These are phyloP conservation scores for Penicillium sp. DNA, from an alignment of 2,329 filamentous ascomycete genomes.

Conservation along the genomic window DNA sequence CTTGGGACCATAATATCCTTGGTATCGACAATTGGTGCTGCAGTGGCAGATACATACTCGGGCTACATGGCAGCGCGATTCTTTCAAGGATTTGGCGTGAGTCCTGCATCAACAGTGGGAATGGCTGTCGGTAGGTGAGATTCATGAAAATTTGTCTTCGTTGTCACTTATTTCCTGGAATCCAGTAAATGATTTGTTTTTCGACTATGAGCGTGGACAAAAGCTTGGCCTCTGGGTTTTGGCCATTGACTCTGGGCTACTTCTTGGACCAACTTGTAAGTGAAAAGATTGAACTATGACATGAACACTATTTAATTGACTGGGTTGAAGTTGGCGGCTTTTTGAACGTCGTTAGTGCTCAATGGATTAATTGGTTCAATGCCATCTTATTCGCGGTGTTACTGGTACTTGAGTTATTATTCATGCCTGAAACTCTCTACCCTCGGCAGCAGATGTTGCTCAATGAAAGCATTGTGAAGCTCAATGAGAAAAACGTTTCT, in stretches of 20 bases:
- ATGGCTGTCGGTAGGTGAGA: conserved; percentile 46
- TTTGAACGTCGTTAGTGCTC: conserved; percentile 47
- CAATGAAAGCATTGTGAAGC: not conserved
- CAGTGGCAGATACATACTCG: conserved; percentile 42
- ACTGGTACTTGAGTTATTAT: conserved; percentile 49
- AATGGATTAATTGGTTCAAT: conserved; percentile 58
- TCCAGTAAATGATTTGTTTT: conserved; percentile 56
- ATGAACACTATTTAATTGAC: not conserved
- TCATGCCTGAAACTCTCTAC: conserved; percentile 59
- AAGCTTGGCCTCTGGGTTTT: conserved; percentile 60
- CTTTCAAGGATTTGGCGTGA: conserved; percentile 59
- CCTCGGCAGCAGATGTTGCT: conserved; percentile 53
- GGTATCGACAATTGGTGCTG: conserved; percentile 44
- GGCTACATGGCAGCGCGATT: conserved; percentile 61
- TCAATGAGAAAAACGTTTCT: not conserved
- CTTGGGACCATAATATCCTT: conserved; percentile 45
- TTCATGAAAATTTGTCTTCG: not conserved
- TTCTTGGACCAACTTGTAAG: conserved; percentile 50
- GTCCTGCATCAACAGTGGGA: conserved; percentile 56
- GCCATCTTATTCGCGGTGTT: conserved; percentile 55
- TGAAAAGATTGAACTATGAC: not conserved
- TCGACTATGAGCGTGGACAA: conserved; percentile 56
- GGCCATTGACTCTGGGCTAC: conserved; percentile 54
- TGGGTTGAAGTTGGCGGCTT: conserved; percentile 50
- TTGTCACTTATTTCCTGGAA: not conserved